These are phyloP conservation scores for Sarocladiaceae sp. DNA, from an alignment of 2,329 filamentous ascomycete species.

Conservation along the genomic window DNA sequence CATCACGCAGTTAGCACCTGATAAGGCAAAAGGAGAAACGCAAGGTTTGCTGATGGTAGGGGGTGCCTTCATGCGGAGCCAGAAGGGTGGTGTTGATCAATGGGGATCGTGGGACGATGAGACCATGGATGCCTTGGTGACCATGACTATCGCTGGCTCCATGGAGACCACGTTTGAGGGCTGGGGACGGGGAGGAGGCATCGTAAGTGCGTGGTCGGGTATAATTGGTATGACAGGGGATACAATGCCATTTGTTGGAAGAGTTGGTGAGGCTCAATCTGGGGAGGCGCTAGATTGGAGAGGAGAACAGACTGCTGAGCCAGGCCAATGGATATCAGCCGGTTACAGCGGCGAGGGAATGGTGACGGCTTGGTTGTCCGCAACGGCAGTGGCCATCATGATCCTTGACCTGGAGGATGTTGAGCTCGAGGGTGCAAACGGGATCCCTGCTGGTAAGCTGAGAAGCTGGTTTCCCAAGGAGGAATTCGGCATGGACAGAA, in stretches of 20 bases:
- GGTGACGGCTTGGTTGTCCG: slow-evolving; percentile 1
- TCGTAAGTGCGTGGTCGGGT: slow-evolving; percentile 15
- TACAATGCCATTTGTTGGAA: slow-evolving; percentile 14
- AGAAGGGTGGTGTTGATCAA: background rate
- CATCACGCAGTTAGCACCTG: slow-evolving; percentile 1
- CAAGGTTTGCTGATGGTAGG: slow-evolving; percentile 6
- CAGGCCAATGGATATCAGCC: slow-evolving; percentile 1
- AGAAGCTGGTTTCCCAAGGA: slow-evolving; percentile 4
- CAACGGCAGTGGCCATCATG: slow-evolving; percentile 4
- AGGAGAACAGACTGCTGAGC: background rate
- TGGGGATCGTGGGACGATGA: background rate
- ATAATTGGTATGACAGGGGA: slow-evolving; percentile 17
- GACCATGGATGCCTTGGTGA: background rate
- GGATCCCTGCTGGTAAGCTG: background rate
- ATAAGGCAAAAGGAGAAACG: background rate
- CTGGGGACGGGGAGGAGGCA: slow-evolving; percentile 4
- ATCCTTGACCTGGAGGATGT: slow-evolving; percentile 1
- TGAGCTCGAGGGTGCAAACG: background rate
- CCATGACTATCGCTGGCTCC: background rate
- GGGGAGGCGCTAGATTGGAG: too few species aligned
- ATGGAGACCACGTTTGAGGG: background rate
- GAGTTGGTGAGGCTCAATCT: background rate
- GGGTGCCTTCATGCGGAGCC: slow-evolving; percentile 3
- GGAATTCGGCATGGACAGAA: background rate
- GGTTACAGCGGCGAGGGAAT: slow-evolving; percentile 7